Evolutionary conservation across 1,139 yeast genomes (phyloP).

Genomic region (Scheffersomyces cryptocercus): DNA sequence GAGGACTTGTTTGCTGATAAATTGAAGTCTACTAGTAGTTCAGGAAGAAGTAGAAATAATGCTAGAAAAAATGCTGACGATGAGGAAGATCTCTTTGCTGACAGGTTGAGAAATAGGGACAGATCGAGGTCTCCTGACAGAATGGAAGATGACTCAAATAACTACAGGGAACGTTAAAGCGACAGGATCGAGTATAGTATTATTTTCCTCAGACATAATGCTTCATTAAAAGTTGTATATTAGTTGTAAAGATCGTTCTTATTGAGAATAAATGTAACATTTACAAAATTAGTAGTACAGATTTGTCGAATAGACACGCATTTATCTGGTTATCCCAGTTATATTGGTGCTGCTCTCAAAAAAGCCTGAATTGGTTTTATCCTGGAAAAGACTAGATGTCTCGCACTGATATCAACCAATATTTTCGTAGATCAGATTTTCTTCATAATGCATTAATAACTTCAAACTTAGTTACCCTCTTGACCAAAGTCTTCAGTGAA

Average conservation of each 20-base stretch:
- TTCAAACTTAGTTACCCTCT: constrained; percentile 68
- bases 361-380: too few species aligned
- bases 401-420: too few species aligned
- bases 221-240: background rate
- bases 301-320: too few species aligned
- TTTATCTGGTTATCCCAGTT: too few species aligned
- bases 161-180: background rate
- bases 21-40: constrained; percentile 8
- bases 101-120: constrained; percentile 15
- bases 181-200: background rate
- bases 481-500: constrained; percentile 96
- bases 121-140: constrained; percentile 19
- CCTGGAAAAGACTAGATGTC: too few species aligned
- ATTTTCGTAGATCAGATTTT: too few species aligned
- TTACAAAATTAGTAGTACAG: background rate
- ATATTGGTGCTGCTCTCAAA: too few species aligned
- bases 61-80: background rate
- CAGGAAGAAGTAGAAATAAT: background rate
- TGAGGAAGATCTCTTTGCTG: constrained; percentile 4
- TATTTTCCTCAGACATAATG: too few species aligned
- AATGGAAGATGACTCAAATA: background rate
- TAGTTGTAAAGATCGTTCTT: background rate
- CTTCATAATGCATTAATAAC: too few species aligned
- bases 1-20: constrained; percentile 44
- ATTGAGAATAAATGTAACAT: background rate